Evolutionary conservation across 2,329 filamentous ascomycete genomes (phyloP), one percentile per base, ranked within the genome.

Genomic region (Sclerotinia borealis): DNA sequence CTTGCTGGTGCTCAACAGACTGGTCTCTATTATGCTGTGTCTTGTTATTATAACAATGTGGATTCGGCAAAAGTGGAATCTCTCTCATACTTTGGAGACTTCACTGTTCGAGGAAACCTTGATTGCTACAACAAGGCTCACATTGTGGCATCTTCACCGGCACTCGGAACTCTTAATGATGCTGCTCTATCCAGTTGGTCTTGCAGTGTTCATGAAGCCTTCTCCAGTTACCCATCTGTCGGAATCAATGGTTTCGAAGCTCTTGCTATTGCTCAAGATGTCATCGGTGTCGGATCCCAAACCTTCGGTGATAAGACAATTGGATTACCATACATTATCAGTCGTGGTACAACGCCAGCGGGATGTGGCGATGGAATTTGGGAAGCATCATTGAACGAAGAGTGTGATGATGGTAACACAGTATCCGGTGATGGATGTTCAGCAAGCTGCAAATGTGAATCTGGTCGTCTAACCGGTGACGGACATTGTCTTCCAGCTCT

Each of bases 291-390:
- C 2, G 76, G 76, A 4, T 66, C 75, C 17, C 72, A 70, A 56
- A 69, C 68, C 3, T 79, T 78, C 64, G 72, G 72, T 19, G 76
- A 78, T 47, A 72, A 72, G 11, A 74, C 72, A 17, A 69, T 66
- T 9, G 77, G 77, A 29, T 71, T 79, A 19, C 77, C 77, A 37
- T 79, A 79, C 64, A 77, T 79, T 63, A 72, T 79, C 52, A 76
- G 77, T 27, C 76, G 77, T 49, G 77, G 77, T 9, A 77, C 74
- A 10, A 77, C 75, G 3, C 77, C 77, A 4, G 67, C 74, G 13
- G 77, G 76, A 25, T 79, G 78, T 52, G 77, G 78, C 37, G 72
- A 79, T 61, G 76, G 77, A 31, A 69, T 69, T 1, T 73, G 75
- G 39, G 72, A 78, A 31, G 31, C 68, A 1, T 58, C 63, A 37